phyloP scores from a whole-genome alignment of 371 early-diverging fungal genomes.

The Mucor lusitanicus region DNA sequence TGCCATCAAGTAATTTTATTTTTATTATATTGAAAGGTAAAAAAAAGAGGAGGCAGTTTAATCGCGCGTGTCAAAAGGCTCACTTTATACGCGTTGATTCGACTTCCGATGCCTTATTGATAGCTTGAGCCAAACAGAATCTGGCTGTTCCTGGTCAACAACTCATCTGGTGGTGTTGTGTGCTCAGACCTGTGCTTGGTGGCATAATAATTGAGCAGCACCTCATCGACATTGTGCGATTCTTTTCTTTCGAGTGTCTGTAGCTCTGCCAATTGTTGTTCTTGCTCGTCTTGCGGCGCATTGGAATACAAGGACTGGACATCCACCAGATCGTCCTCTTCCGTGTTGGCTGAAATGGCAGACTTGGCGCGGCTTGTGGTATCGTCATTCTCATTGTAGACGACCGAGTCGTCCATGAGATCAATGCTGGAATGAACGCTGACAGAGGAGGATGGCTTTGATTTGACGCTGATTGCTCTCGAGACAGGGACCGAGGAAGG shows the following conservation, averaged over 20 bases:
- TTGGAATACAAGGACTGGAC: slow-evolving; percentile 8
- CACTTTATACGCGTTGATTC: not conserved
- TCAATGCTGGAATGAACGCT: not conserved
- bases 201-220: not conserved
- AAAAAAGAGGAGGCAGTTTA: not conserved
- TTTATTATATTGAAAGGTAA: not conserved
- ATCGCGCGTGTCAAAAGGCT: not conserved
- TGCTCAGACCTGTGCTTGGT: not conserved
- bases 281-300: slow-evolving; percentile 11
- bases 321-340: slow-evolving; percentile 14
- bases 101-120: not conserved
- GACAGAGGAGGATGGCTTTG: not conserved
- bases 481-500: not conserved
- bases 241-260: not conserved
- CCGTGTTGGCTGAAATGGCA: not conserved
- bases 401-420: not conserved
- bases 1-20: slow-evolving; percentile 1
- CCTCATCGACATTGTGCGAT: slow-evolving; percentile 2
- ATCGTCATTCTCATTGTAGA: not conserved
- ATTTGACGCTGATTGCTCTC: not conserved
- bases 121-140: slow-evolving; percentile 24
- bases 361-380: not conserved
- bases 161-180: slow-evolving; percentile 7
- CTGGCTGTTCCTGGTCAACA: slow-evolving; percentile 13
- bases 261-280: not conserved